Evolutionary conservation across 805 yeast species (phyloP), one percentile per base, ranked within the genome.

Genomic region (Candida nonsorbophila): DNA sequence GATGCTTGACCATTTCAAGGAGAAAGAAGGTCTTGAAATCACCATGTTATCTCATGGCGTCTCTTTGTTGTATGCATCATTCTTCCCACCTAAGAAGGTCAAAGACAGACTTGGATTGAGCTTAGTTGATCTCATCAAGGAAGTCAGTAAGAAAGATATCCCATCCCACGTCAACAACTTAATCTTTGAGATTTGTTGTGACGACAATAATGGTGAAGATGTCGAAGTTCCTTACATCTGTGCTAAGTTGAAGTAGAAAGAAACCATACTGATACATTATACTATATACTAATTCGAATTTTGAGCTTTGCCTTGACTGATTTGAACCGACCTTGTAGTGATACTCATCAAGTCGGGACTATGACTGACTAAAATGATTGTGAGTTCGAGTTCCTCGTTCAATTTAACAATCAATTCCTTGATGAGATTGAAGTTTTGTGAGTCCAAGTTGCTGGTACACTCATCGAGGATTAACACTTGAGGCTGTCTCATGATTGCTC

Each of bases 11-110:
- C 69, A 80, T 45, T 92, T 92, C 59, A 71, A 83, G 52, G 66
- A 77, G 36, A 69, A 84, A 30, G 95, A 92, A 58, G 94, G 94
- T 1, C 70, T 92, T 38, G 87, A 80, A 41, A 76, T 92, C 30
- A 72, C 92, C 11, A 92, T 92, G 98, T 64, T 92, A 41, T 85
- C 97, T 0, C 78, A 84, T 48, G 96, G 88, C 32, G 94, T 84
- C 23, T 80, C 95, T 2, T 67, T 92, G 41, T 69, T 92, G 44
- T 92, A 84, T 53, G 97, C 97, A 2, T 80, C 88, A 4, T 92
- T 92, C 69, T 84, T 80, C 72, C 95, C 97, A 17, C 86, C 94
- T 12, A 81, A 83, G 68, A 92, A 92, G 62, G 62, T 82, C 32
- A 77, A 82, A 53, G 95, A 86, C 36, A 77, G 96, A 54, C 57